Conservation (phyloP, 345 rosid genomes). For the Dipteronia dyeriana region DNA sequence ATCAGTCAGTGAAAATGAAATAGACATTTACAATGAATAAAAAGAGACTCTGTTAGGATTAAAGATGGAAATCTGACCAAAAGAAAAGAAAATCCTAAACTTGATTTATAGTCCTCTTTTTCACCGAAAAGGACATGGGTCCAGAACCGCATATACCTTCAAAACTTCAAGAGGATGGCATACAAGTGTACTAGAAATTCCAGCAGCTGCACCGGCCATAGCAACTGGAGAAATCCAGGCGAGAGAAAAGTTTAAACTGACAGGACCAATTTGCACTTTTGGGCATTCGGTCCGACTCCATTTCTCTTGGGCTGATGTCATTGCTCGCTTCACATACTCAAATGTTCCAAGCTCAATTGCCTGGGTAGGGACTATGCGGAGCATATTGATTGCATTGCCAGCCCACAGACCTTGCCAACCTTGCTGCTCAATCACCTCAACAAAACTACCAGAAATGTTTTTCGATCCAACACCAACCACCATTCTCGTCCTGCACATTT, state of each 20-base stretch:
- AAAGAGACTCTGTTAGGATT: background rate
- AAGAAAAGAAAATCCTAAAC: slow-evolving; percentile 3
- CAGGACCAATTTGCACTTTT: slow-evolving; percentile 59
- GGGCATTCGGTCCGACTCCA: slow-evolving; percentile 54
- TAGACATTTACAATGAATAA: background rate
- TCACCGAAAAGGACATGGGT: background rate
- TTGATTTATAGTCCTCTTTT: background rate
- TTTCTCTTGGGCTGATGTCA: slow-evolving; percentile 76
- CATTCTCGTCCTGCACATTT: slow-evolving; percentile 82
- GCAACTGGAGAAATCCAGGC: slow-evolving; percentile 94
- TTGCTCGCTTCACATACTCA: slow-evolving; percentile 82
- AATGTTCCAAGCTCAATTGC: slow-evolving; percentile 96
- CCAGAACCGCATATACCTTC: slow-evolving; percentile 51
- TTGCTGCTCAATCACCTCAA: slow-evolving; percentile 83
- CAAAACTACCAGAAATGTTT: slow-evolving; percentile 84
- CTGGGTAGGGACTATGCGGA: slow-evolving; percentile 93
- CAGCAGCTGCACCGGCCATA: slow-evolving; percentile 97
- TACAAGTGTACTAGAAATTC: slow-evolving; percentile 80
- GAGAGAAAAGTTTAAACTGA: slow-evolving; percentile 60
- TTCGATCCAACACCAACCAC: slow-evolving; percentile 96
- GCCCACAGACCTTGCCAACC: slow-evolving; percentile 99
- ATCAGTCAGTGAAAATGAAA: background rate
- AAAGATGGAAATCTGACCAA: background rate
- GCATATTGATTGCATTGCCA: slow-evolving; percentile 90
- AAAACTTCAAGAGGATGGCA: slow-evolving; percentile 99